Evolutionary conservation across 2,329 filamentous ascomycete genomes (phyloP), one percentile per base, ranked within the genome.

Genomic region (Hypoxylon rubiginosum): DNA sequence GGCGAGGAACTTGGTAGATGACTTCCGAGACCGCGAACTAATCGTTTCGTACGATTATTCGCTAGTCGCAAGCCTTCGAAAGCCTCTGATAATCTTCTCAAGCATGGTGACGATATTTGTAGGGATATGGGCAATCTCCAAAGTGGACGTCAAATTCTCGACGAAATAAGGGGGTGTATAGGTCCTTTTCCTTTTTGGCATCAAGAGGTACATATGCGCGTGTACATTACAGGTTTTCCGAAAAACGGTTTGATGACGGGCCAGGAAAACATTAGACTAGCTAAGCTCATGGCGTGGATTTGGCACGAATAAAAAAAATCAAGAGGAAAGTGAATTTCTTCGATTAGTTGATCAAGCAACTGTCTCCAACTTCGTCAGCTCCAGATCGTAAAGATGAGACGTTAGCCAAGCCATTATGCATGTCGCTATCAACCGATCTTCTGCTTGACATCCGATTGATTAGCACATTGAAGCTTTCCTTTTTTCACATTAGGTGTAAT

Each of bases 21-120:
- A 98, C 72, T 88, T 94, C 75, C 88, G 94, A 58, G 93, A 94
- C 75, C 90, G 92, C 32, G 90, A 96, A 70, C 80, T 98, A 21
- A 83, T 97, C 72, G 91, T 98, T 57, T 91, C 92, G 1, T 99
- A 99, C 79, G 92, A 97, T 69, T 93, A 96, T 76, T 88, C 94
- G 1, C 85, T 91, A 71, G 77, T 85, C 2, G 91, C 92, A 28
- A 88, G 87, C 41, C 87, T 97, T 73, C 89, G 94, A 75, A 99
- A 99, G 83, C 96, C 96, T 0, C 71, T 97, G 19, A 88, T 95
- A 24, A 87, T 98, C 65, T 93, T 96, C 70, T 82, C 83, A 32
- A 93, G 91, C 72, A 81, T 92, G 68, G 77, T 97, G 70, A 83
- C 85, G n/a, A 81, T 97, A 11, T 97, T 97, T 79, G 84, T 88